Evolutionary conservation across 176 grass and related monocot genomes (phyloP).

Genomic region (Zoysia japonica): DNA sequence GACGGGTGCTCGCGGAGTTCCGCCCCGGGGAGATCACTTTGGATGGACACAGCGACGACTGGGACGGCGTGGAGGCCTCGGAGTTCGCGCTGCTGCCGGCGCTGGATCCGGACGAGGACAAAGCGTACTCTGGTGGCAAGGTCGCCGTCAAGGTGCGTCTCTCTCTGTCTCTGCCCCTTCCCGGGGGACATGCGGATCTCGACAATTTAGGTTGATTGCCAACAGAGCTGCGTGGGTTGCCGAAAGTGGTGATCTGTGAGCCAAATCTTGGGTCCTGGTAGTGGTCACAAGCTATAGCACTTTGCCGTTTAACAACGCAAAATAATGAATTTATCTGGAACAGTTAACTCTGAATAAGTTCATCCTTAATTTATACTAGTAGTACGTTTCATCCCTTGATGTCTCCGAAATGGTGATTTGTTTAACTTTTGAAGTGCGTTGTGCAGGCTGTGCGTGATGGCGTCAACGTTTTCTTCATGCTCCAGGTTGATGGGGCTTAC

Average conservation of each 20-base stretch:
- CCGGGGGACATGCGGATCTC: constrained; percentile 12
- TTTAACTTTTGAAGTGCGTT: constrained; percentile 49
- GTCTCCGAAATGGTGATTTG: constrained; percentile 31
- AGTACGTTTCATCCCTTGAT: constrained; percentile 1
- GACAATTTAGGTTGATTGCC: not conserved
- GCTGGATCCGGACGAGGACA: constrained; percentile 84
- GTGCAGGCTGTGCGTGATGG: constrained; percentile 95
- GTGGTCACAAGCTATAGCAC: not conserved
- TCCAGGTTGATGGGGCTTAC: constrained; percentile 87
- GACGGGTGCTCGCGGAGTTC: constrained; percentile 73
- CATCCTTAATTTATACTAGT: not conserved
- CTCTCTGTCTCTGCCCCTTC: not conserved
- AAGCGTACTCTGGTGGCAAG: constrained; percentile 72
- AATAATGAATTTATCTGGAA: constrained; percentile 22
- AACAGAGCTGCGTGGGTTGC: not conserved
- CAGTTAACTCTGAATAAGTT: not conserved
- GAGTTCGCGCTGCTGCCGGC: constrained; percentile 82
- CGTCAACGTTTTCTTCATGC: constrained; percentile 80
- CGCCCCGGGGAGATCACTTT: constrained; percentile 72
- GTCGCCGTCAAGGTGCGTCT: constrained; percentile 70
- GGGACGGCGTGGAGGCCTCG: constrained; percentile 73
- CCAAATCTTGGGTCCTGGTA: constrained; percentile 2
- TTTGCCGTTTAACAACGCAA: not conserved
- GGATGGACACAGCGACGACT: constrained; percentile 74
- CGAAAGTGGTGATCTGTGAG: constrained; percentile 9